Percentiles rank a stretch among this genome's conserved stretches.
Conservation (phyloP, 2,329 filamentous ascomycete species). For the Microsporum audouinii region DNA sequence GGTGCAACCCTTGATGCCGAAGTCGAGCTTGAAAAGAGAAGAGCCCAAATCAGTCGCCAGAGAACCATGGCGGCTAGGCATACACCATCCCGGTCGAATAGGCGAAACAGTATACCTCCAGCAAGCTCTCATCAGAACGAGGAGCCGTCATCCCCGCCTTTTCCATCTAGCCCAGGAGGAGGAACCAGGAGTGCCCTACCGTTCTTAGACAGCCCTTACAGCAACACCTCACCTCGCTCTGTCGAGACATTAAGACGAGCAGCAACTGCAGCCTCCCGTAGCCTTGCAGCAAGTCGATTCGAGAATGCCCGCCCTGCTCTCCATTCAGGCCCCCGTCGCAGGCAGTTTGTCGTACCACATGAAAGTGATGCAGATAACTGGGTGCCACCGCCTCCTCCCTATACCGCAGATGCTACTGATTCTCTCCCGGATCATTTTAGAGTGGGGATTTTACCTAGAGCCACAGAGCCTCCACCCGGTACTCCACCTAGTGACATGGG, state of each 20-base stretch:
- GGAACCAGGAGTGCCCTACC: slow-evolving; percentile 35
- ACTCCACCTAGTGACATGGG: neutral
- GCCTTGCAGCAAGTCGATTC: slow-evolving; percentile 39
- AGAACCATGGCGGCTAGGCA: slow-evolving; percentile 30
- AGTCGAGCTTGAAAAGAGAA: slow-evolving; percentile 64
- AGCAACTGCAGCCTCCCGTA: slow-evolving; percentile 61
- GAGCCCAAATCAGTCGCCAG: slow-evolving; percentile 56
- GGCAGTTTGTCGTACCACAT: slow-evolving; percentile 61
- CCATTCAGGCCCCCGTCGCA: slow-evolving; percentile 19
- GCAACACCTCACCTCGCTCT: slow-evolving; percentile 60
- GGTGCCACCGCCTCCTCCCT: slow-evolving; percentile 75
- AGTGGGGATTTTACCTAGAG: slow-evolving; percentile 24
- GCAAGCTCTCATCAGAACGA: slow-evolving; percentile 4
- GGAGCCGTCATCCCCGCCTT: slow-evolving; percentile 21
- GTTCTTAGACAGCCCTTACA: slow-evolving; percentile 59
- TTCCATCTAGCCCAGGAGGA: slow-evolving; percentile 16
- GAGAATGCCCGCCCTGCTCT: slow-evolving; percentile 9
- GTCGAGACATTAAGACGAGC: slow-evolving; percentile 59
- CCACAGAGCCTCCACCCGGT: slow-evolving; percentile 13
- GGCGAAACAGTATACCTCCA: slow-evolving; percentile 19
- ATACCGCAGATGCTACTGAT: slow-evolving; percentile 31
- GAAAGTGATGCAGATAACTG: slow-evolving; percentile 83
- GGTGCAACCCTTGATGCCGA: slow-evolving; percentile 63
- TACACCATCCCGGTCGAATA: neutral
- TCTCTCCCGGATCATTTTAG: slow-evolving; percentile 28